Evolutionary conservation across 2,329 filamentous ascomycete genomes (phyloP).

Genomic region (Ilyonectria mors-panacis): DNA sequence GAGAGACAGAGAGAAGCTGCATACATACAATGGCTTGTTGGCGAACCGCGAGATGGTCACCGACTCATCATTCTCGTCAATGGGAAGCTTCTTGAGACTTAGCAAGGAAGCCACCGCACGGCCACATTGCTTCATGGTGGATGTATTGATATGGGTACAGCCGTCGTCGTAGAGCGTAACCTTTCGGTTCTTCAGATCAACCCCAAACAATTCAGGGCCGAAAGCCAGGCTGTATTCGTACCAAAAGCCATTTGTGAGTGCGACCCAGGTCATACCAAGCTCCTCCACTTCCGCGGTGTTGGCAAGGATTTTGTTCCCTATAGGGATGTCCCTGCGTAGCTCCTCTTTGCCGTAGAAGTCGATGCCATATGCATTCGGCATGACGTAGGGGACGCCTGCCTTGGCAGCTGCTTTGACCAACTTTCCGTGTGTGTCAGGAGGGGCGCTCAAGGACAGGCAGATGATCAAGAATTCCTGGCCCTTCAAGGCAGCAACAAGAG

Average conservation of each 20-base stretch:
- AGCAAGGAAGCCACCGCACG: conserved; percentile 67
- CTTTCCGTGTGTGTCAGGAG: conserved; percentile 61
- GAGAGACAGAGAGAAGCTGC: conserved; percentile 70
- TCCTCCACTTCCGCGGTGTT: conserved; percentile 56
- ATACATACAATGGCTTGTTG: conserved; percentile 65
- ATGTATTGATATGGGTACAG: conserved; percentile 67
- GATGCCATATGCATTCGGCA: conserved; percentile 55
- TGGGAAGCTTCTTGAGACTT: conserved; percentile 62
- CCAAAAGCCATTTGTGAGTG: conserved; percentile 70
- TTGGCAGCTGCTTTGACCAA: conserved; percentile 68
- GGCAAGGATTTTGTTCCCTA: conserved; percentile 48
- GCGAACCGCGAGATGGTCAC: conserved; percentile 51
- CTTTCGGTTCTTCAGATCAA: conserved; percentile 61
- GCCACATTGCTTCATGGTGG: conserved; percentile 72
- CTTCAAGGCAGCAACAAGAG: conserved; percentile 64
- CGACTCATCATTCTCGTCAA: conserved; percentile 47
- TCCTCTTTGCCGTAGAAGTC: conserved; percentile 63
- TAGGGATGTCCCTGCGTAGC: conserved; percentile 54
- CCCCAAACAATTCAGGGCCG: conserved; percentile 59
- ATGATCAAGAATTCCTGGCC: conserved; percentile 71
- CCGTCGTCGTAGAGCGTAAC: conserved; percentile 70
- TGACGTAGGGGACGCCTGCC: conserved; percentile 67
- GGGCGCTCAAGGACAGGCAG: conserved; percentile 61
- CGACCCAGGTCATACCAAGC: conserved; percentile 59
- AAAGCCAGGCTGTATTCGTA: conserved; percentile 66